phyloP scores from a whole-genome alignment of 129 eudicot species.

The Mikania micrantha region DNA sequence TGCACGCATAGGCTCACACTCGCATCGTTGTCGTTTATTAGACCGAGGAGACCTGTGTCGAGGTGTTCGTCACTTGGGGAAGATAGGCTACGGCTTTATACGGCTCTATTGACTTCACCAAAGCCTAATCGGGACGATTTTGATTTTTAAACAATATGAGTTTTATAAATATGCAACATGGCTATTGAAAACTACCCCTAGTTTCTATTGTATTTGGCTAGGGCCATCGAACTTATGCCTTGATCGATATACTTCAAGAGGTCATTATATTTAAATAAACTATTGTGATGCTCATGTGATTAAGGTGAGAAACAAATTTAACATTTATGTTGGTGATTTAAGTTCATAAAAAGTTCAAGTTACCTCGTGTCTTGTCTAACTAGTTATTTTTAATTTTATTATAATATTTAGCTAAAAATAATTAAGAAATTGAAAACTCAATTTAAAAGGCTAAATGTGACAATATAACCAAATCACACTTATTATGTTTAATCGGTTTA shows the following conservation, averaged over 20 bases:
- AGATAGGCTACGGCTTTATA: conserved; percentile 74
- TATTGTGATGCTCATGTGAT: too few relatives aligned
- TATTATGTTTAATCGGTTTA: too few relatives aligned
- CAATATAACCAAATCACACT: too few relatives aligned
- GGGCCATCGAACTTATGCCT: not conserved
- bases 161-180: not conserved
- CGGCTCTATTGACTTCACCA: conserved; percentile 74
- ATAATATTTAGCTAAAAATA: too few relatives aligned
- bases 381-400: too few relatives aligned
- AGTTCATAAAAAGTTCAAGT: too few relatives aligned
- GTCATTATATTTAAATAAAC: not conserved
- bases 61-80: conserved; percentile 75
- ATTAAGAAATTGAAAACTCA: too few relatives aligned
- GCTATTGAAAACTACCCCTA: not conserved
- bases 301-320: too few relatives aligned
- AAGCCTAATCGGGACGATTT: conserved; percentile 87
- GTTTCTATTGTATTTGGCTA: not conserved
- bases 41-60: conserved; percentile 76
- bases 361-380: too few relatives aligned
- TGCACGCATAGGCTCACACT: conserved; percentile 61
- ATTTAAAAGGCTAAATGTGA: too few relatives aligned
- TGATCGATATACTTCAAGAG: not conserved
- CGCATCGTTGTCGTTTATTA: conserved; percentile 61
- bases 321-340: too few relatives aligned
- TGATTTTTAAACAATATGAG: conserved; percentile 32